A percentile compares a stretch with the other conserved stretches of the same genome.
These are phyloP conservation scores for Heterobasidion annosum DNA, from an alignment of 1,284 basidiomycete genomes.

Conservation along the genomic window DNA sequence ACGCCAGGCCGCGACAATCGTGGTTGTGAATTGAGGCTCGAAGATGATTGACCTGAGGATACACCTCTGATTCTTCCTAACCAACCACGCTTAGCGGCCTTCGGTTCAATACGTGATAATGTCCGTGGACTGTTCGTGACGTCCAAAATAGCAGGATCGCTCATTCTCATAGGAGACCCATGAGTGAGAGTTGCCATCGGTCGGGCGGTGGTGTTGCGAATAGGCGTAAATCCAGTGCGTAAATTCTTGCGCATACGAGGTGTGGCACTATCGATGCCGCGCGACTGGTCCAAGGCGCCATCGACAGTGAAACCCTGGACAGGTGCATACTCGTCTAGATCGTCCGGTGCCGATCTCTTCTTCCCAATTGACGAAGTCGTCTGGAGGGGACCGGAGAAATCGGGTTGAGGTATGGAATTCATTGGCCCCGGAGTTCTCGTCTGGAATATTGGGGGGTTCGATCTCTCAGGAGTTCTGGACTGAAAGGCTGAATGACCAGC, in stretches of 20 bases:
- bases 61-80: constrained; percentile 50
- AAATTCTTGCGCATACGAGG: constrained; percentile 44
- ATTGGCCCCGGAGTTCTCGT: constrained; percentile 35
- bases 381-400: constrained; percentile 11
- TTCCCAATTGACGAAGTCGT: constrained; percentile 33
- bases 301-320: constrained; percentile 53
- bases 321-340: constrained; percentile 54
- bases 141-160: constrained; percentile 38
- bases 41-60: constrained; percentile 1
- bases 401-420: constrained; percentile 6
- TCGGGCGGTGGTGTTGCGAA: constrained; percentile 37
- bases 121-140: constrained; percentile 54
- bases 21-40: constrained; percentile 1
- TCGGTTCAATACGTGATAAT: constrained; percentile 16
- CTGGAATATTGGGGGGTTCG: constrained; percentile 31
- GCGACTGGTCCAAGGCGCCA: constrained; percentile 24
- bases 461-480: constrained; percentile 46
- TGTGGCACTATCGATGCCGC: constrained; percentile 43
- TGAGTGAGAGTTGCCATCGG: constrained; percentile 22
- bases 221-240: constrained; percentile 63
- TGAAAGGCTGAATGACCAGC: constrained; percentile 12
- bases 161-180: constrained; percentile 14
- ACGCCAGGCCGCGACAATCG: constrained; percentile 5
- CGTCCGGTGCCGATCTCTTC: constrained; percentile 66
- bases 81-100: constrained; percentile 47